Conservation (phyloP, 2,329 filamentous ascomycete genomes). For the Phialophora verrucosa region DNA sequence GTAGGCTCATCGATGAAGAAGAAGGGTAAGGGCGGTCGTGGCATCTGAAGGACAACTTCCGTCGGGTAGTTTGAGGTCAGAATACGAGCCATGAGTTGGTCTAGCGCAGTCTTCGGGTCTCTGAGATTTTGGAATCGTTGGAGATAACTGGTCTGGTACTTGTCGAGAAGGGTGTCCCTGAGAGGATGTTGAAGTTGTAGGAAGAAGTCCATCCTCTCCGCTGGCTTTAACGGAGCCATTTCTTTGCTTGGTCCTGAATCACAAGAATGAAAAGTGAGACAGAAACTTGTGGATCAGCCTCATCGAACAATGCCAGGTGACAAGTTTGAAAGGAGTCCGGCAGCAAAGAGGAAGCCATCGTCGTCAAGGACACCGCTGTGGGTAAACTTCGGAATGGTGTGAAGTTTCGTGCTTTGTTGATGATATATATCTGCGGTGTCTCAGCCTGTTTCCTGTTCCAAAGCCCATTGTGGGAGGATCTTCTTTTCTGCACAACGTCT, state of each 20-base stretch:
- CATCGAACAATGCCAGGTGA: background rate
- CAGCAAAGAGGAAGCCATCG: background rate
- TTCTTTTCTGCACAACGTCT: background rate
- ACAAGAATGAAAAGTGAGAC: background rate
- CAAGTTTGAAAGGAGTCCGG: background rate
- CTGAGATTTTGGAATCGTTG: background rate
- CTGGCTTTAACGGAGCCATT: background rate
- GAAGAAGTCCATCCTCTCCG: constrained; percentile 2
- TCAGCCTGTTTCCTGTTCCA: background rate
- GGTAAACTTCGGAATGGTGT: constrained; percentile 1
- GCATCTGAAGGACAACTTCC: background rate
- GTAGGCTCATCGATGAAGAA: constrained; percentile 8
- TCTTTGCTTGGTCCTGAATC: background rate
- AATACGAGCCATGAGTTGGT: constrained; percentile 1
- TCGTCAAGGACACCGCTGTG: background rate
- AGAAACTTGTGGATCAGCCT: background rate
- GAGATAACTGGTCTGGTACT: background rate
- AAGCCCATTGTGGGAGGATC: background rate
- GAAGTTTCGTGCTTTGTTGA: constrained; percentile 1
- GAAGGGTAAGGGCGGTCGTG: background rate
- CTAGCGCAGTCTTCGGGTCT: background rate
- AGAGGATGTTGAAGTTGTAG: background rate
- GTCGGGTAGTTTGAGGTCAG: background rate
- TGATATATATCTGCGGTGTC: background rate
- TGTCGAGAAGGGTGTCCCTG: background rate